Evolutionary conservation across 2,329 filamentous ascomycete species (phyloP).

Genomic region (Cladophialophora chaetospira): DNA sequence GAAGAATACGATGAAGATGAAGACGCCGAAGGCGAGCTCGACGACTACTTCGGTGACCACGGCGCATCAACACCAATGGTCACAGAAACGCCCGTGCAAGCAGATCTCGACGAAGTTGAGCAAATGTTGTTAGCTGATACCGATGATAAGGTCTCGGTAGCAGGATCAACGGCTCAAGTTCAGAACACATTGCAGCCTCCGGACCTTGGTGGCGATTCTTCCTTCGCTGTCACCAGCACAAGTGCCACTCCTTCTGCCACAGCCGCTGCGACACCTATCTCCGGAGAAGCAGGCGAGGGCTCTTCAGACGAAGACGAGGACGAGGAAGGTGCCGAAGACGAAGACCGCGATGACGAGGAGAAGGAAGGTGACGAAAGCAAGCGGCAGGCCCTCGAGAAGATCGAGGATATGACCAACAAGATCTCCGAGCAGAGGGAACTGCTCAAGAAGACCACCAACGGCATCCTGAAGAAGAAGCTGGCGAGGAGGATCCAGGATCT

Average conservation of each 20-base stretch:
- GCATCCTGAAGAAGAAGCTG: conserved; percentile 42
- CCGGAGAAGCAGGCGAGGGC: conserved; percentile 20
- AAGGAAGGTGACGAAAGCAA: conserved; percentile 39
- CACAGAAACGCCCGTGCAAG: conserved; percentile 33
- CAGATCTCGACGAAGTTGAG: conserved; percentile 39
- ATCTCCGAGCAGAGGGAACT: conserved; percentile 48
- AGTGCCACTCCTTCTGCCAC: conserved; percentile 34
- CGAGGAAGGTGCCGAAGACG: conserved; percentile 41
- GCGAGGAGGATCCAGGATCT: conserved; percentile 43
- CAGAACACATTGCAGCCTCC: conserved; percentile 23
- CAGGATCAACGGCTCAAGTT: conserved; percentile 23
- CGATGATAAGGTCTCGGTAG: conserved; percentile 37
- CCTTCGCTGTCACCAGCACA: conserved; percentile 31
- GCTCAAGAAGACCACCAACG: conserved; percentile 35
- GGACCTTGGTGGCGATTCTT: conserved; percentile 35
- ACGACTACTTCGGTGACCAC: conserved; percentile 37
- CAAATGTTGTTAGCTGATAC: conserved; percentile 38
- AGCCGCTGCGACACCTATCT: conserved; percentile 33
- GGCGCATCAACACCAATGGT: conserved; percentile 28
- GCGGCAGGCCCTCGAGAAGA: conserved; percentile 44
- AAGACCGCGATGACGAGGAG: conserved; percentile 48
- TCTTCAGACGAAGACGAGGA: conserved; percentile 37
- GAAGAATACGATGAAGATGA: conserved; percentile 46
- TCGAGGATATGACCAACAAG: conserved; percentile 48
- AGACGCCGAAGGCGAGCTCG: conserved; percentile 37